A percentile compares a stretch with the other conserved stretches of the same genome.
phyloP scores from a whole-genome alignment of 192 early-diverging fungal genomes.

The Phycomyces nitens region DNA sequence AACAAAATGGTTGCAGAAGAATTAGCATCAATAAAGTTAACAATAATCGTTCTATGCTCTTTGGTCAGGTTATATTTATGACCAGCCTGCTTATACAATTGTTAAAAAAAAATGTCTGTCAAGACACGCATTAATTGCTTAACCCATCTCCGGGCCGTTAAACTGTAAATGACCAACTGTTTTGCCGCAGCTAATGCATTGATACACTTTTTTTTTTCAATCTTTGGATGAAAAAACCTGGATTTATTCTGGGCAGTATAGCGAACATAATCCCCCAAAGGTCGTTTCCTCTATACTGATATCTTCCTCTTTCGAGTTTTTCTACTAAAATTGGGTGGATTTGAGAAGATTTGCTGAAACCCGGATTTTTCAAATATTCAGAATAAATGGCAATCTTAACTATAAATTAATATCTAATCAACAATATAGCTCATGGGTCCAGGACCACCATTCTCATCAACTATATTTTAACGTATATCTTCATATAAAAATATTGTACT shows the following conservation, averaged over 20 bases:
- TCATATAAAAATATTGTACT: slow-evolving; percentile 13
- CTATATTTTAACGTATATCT: slow-evolving; percentile 6
- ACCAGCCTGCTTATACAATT: too few species aligned
- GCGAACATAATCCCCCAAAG: not conserved
- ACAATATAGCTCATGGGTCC: slow-evolving; percentile 12
- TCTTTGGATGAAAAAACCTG: slow-evolving; percentile 10
- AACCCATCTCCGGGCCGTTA: not conserved
- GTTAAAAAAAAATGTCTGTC: too few species aligned
- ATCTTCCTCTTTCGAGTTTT: not conserved
- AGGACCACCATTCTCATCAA: slow-evolving; percentile 9
- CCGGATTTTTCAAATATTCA: not conserved
- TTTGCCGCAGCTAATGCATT: slow-evolving; percentile 9
- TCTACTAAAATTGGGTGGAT: slow-evolving; percentile 1
- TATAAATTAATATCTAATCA: slow-evolving; percentile 15
- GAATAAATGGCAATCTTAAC: slow-evolving; percentile 5
- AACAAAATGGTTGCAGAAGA: too few species aligned
- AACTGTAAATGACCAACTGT: slow-evolving; percentile 4
- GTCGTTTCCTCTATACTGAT: not conserved
- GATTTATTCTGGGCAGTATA: slow-evolving; percentile 8
- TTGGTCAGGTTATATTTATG: too few species aligned
- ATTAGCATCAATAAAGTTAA: too few species aligned
- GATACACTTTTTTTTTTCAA: slow-evolving; percentile 11
- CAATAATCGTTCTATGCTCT: too few species aligned
- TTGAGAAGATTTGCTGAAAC: not conserved
- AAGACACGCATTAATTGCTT: too few species aligned